Evolutionary conservation across 257 asterid genomes (phyloP).

Genomic region (Nicotiana tabacum): DNA sequence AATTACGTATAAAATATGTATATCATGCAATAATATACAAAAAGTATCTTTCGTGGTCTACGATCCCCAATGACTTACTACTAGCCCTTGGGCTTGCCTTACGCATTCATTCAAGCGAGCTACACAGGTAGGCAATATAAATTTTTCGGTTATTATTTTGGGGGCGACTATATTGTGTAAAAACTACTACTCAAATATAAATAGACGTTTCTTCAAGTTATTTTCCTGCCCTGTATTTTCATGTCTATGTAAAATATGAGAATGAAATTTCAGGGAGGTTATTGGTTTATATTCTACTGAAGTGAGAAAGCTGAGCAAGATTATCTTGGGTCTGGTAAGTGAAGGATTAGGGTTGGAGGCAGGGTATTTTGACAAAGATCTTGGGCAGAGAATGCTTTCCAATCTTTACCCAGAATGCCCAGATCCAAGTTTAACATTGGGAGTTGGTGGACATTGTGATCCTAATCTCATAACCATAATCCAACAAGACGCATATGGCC

Average conservation of each 20-base stretch:
- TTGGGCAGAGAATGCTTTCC: not conserved
- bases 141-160: no score
- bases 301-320: not conserved
- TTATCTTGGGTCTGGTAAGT: not conserved
- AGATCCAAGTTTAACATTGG: conserved; percentile 11
- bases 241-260: not conserved
- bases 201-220: not conserved
- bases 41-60: no score
- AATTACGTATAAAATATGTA: no score
- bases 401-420: conserved; percentile 18
- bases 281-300: not conserved
- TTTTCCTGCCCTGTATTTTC: not conserved
- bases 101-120: no score
- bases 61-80: no score
- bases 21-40: no score
- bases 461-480: conserved; percentile 11
- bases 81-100: no score
- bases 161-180: no score
- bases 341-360: conserved; percentile 6
- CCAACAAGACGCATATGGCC: conserved; percentile 13
- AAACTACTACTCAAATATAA: no score
- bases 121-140: no score
- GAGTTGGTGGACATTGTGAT: conserved; percentile 11
- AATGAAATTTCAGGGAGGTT: not conserved
- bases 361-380: conserved; percentile 1